Base-by-base conservation (phyloP, 73 alveolate species). In the Paramecium sexaurelia region DNA sequence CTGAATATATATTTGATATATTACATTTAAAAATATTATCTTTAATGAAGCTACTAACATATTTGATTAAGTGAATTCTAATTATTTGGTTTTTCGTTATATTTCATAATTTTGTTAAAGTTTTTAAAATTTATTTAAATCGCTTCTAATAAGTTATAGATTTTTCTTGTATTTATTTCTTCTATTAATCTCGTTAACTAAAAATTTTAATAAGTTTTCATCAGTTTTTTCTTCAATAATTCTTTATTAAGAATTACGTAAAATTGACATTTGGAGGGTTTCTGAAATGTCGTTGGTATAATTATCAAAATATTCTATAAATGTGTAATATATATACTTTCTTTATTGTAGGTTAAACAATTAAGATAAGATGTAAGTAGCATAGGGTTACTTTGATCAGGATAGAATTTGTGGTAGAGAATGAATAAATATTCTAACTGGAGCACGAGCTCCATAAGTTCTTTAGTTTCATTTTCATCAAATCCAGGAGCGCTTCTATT, bases 161-260 rank as follows among this genome's bases (percentile, higher is more conserved):
- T 61, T 61, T 61, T 61, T 61, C 47, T 61, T 61, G 6, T 61
- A 61, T 32, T 61, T 61, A 32, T 61, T 61, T 45, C 83, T 61
- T 32, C 83, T 61, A 61, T 61, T 61, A 24, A 61, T 61, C 26
- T 61, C 83, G 26, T 61, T 61, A 10, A 61, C 83, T 61, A 61
- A 61, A 24, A 61, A 61, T 61, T 61, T 61, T 9, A 61, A 10
- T 61, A 61, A 11, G 43, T 61, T 61, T 61, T 61, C 83, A 6
- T 61, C 83, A 6, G 83, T 61, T 61, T 61, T 61, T 61, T 61
- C 83, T 26, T 61, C 83, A 29, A 61, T 61, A 61, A 61, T 61
- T 61, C 83, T 61, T 61, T 61, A 32, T 61, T 61, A 61, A 29
- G 83, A 61, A 61, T 61, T 61, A 61, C 83, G 83, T 61, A 61